phyloP scores from a whole-genome alignment of 768 basidiomycete genomes.

The Rhodotorula graminis region DNA sequence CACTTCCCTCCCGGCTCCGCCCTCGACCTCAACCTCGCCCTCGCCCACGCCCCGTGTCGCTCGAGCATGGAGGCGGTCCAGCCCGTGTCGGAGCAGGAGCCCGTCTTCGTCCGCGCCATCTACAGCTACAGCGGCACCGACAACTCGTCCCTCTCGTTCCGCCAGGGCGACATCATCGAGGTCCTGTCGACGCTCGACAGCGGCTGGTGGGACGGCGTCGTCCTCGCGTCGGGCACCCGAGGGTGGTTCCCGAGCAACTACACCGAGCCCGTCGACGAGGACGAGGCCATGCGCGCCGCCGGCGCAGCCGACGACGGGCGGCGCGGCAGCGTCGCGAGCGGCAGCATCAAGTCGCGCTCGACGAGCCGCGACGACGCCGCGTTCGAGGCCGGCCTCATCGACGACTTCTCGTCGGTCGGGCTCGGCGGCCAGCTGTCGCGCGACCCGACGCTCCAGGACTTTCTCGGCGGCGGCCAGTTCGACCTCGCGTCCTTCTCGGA shows the following conservation, averaged over 20 bases:
- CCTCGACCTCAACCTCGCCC: not conserved
- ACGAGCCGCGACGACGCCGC: constrained; percentile 1
- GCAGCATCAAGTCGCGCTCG: not conserved
- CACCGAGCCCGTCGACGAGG: constrained; percentile 69
- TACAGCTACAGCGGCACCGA: constrained; percentile 76
- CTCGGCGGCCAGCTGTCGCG: not conserved
- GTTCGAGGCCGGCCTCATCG: not conserved
- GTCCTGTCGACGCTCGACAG: constrained; percentile 83
- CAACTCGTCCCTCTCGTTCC: constrained; percentile 80
- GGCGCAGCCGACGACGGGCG: not conserved
- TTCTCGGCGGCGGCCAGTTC: constrained; percentile 16
- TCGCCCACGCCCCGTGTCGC: too few species aligned
- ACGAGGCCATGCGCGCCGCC: constrained; percentile 55
- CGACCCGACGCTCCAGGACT: constrained; percentile 18
- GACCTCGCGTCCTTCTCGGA: constrained; percentile 35
- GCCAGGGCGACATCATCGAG: constrained; percentile 82
- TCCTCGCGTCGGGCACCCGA: constrained; percentile 64
- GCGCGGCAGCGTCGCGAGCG: constrained; percentile 2
- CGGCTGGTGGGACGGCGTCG: constrained; percentile 97
- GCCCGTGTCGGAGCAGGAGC: not conserved
- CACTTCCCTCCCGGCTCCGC: not conserved
- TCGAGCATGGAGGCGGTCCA: constrained; percentile 6
- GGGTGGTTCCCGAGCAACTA: constrained; percentile 99
- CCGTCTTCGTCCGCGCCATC: constrained; percentile 77
- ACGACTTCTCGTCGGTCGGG: not conserved